Evolutionary conservation across 805 yeast genomes (phyloP).

Genomic region (Saccharomyces mikatae): DNA sequence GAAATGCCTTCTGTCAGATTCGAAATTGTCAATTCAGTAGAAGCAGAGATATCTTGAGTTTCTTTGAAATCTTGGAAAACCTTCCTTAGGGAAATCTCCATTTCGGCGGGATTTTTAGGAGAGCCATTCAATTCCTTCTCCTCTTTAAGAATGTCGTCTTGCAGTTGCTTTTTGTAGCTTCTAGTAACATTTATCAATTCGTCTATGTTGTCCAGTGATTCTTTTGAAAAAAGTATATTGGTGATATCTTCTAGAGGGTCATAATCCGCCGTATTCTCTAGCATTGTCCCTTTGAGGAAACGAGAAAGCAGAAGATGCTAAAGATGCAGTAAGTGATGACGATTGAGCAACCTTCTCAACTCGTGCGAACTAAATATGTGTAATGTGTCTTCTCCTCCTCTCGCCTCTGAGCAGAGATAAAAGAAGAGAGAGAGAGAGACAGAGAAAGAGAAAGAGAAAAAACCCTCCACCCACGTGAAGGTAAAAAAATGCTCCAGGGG

Average conservation of each 20-base stretch:
- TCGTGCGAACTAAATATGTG: background rate
- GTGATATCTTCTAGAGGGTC: constrained; percentile 48
- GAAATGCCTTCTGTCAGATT: constrained; percentile 72
- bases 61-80: constrained; percentile 46
- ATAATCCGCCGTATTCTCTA: constrained; percentile 34
- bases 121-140: background rate
- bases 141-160: constrained; percentile 33
- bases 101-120: background rate
- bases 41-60: constrained; percentile 74
- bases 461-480: background rate
- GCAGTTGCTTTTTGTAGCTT: constrained; percentile 43
- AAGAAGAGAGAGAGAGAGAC: background rate
- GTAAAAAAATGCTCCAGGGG: constrained; percentile 35
- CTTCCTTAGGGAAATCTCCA: constrained; percentile 17
- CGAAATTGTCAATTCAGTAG: constrained; percentile 56
- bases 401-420: too few species aligned
- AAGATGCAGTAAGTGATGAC: background rate
- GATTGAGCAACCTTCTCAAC: background rate
- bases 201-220: constrained; percentile 44
- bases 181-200: constrained; percentile 42
- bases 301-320: background rate
- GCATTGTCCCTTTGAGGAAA: constrained; percentile 9
- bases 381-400: too few species aligned
- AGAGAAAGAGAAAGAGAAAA: background rate
- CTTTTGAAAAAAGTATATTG: constrained; percentile 43